Base-by-base conservation (phyloP, 257 asterid species). In the Solanum virginianum region DNA sequence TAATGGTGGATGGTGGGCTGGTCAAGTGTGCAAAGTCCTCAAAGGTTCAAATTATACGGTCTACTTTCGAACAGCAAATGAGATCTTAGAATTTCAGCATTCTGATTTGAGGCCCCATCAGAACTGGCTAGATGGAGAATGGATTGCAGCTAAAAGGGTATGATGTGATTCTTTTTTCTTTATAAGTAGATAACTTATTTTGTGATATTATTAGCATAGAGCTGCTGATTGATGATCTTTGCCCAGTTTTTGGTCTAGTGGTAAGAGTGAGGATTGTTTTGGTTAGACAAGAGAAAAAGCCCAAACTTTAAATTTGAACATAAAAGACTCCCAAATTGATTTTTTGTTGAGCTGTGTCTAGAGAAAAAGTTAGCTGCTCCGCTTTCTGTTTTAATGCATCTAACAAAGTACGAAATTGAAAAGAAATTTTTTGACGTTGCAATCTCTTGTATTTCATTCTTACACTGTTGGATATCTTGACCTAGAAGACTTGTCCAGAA, bases 101-200 rank as follows among this genome's bases (percentile, higher is more conserved):
- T 87, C 90, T 71, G 91, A 91, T 59, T 86, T 93, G 90, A 91
- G 97, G 85, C 92, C 92, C 84, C 93, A 89, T 91, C 93, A 84
- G 80, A 89, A 91, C 53, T 92, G 92, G 95, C 84, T 89, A 3
- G 57, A 91, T 29, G 89, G 92, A 81, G 88, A 87, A 75, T 93
- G 97, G 97, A 81, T 90, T 59, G 80, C 65, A 3, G 81, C 89
- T 56, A 83, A 72, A 74, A 54, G 86, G 89, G 91, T 90, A 88
- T 57, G 88, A 11, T 69, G 51, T 84, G 72, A 32, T 75, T 54
- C 45, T 65, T 29, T 3, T 65, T 9, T 63, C 32, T 63, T 13
- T 20, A 14, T 8, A 45, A 82, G 60, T 63, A 82, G 72, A 36
- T 59, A 47, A 47, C 41, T 47, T 47, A 74, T 14, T 68, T 74